A percentile compares a stretch with the other conserved stretches of the same genome.
Evolutionary conservation across 164 flowering plant species (phyloP).

Genomic region (Litsea cubeba): DNA sequence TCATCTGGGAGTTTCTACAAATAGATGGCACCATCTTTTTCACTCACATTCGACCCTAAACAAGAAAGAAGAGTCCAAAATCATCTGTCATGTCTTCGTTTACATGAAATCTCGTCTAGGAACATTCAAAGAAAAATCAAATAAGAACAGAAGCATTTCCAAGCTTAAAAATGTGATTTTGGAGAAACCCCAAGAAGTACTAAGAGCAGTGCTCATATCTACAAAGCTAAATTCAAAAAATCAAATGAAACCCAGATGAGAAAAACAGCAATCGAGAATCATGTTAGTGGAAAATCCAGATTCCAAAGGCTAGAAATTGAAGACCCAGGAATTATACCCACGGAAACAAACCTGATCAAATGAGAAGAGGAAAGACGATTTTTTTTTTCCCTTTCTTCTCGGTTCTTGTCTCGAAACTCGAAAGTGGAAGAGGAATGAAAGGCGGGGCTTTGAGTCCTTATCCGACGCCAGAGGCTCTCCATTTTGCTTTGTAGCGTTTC

Average conservation of each 20-base stretch:
- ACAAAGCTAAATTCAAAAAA: background rate
- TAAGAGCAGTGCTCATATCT: background rate
- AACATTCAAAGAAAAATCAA: background rate
- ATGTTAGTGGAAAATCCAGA: background rate
- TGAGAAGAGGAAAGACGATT: background rate
- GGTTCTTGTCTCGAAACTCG: background rate
- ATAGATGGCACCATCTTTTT: background rate
- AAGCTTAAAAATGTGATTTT: background rate
- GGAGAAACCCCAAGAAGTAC: background rate
- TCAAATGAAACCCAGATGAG: background rate
- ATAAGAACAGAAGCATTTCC: background rate
- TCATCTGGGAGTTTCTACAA: background rate
- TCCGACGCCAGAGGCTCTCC: constrained; percentile 20
- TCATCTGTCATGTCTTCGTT: background rate
- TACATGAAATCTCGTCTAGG: background rate
- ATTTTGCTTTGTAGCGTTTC: background rate
- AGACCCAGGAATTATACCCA: background rate
- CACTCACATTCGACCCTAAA: background rate
- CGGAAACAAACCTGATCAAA: background rate
- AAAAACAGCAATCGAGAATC: background rate
- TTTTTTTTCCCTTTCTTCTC: background rate
- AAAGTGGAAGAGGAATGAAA: constrained; percentile 34
- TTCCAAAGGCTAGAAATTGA: background rate
- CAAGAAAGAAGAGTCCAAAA: background rate
- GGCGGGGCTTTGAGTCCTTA: constrained; percentile 60